Conservation (phyloP, 2,329 filamentous ascomycete genomes). For the Venturiaceae sp. region DNA sequence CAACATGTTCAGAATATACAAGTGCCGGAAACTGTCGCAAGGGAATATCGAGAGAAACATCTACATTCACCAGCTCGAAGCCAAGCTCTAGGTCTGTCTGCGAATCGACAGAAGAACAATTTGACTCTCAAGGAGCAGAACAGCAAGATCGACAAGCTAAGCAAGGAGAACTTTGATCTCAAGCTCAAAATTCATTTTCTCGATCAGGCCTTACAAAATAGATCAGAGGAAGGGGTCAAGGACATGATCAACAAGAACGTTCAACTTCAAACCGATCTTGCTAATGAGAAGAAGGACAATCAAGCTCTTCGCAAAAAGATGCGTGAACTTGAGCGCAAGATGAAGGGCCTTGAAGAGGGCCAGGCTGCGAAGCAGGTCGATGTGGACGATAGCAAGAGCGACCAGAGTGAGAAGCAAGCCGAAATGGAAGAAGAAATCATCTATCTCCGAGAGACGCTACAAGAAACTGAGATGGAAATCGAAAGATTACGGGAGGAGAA, state of each 20-base stretch:
- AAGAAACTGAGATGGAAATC: slow-evolving; percentile 74
- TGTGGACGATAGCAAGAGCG: slow-evolving; percentile 38
- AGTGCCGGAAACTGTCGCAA: slow-evolving; percentile 78
- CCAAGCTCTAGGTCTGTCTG: slow-evolving; percentile 16
- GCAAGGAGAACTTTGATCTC: slow-evolving; percentile 96
- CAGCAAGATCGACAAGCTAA: slow-evolving; percentile 89
- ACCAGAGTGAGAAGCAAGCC: slow-evolving; percentile 46
- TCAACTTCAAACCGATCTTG: slow-evolving; percentile 81
- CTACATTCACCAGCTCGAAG: neutral
- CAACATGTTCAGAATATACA: slow-evolving; percentile 84
- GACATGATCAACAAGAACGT: slow-evolving; percentile 98
- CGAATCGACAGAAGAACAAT: slow-evolving; percentile 28
- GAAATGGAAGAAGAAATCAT: slow-evolving; percentile 78
- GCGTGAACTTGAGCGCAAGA: slow-evolving; percentile 75
- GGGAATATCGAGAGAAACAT: slow-evolving; percentile 73
- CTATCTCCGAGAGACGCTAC: slow-evolving; percentile 75
- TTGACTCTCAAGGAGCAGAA: slow-evolving; percentile 95
- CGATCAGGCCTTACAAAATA: slow-evolving; percentile 82
- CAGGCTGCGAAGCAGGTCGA: slow-evolving; percentile 29
- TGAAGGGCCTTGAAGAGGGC: slow-evolving; percentile 49
- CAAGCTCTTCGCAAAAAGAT: slow-evolving; percentile 71
- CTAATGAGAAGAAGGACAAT: slow-evolving; percentile 84
- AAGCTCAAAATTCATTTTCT: slow-evolving; percentile 98
- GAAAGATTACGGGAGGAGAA: slow-evolving; percentile 73
- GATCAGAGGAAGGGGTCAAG: slow-evolving; percentile 92